These are phyloP conservation scores for Xanthoparmelia taractica DNA, from an alignment of 495 filamentous ascomycete species.

Conservation along the genomic window DNA sequence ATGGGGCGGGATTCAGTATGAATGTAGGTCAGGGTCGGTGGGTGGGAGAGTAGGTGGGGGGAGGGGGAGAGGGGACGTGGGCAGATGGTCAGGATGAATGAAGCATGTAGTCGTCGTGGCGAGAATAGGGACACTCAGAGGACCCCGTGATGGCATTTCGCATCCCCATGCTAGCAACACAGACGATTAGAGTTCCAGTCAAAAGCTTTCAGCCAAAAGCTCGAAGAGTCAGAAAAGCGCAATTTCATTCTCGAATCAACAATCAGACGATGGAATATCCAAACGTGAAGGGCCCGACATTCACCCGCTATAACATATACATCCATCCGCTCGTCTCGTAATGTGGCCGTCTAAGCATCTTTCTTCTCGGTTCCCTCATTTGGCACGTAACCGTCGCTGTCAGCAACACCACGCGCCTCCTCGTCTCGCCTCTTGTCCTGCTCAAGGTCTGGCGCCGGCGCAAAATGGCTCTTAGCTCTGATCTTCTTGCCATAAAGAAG, in stretches of 20 bases:
- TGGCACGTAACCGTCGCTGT: background rate
- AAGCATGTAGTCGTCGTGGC: too few relatives aligned
- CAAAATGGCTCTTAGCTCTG: conserved; percentile 33
- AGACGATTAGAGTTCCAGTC: background rate
- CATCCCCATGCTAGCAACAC: background rate
- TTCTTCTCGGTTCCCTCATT: background rate
- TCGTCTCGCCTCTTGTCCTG: conserved; percentile 3
- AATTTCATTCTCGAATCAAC: too few relatives aligned
- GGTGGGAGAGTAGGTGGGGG: too few relatives aligned
- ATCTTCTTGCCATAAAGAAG: conserved; percentile 33
- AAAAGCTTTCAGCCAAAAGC: background rate
- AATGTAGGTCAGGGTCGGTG: too few relatives aligned
- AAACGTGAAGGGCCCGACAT: too few relatives aligned
- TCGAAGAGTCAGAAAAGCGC: background rate
- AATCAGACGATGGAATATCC: too few relatives aligned
- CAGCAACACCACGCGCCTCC: conserved; percentile 5
- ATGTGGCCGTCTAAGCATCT: background rate
- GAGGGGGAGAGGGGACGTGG: too few relatives aligned
- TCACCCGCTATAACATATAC: too few relatives aligned
- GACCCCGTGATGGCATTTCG: too few relatives aligned
- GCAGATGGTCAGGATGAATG: too few relatives aligned
- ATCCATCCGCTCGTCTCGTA: too few relatives aligned
- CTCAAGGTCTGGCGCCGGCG: conserved; percentile 18
- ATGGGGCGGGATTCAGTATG: background rate
- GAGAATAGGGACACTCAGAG: too few relatives aligned